Evolutionary conservation across 352 stramenopile species (phyloP).

Genomic region (Globisporangium megalacanthum): DNA sequence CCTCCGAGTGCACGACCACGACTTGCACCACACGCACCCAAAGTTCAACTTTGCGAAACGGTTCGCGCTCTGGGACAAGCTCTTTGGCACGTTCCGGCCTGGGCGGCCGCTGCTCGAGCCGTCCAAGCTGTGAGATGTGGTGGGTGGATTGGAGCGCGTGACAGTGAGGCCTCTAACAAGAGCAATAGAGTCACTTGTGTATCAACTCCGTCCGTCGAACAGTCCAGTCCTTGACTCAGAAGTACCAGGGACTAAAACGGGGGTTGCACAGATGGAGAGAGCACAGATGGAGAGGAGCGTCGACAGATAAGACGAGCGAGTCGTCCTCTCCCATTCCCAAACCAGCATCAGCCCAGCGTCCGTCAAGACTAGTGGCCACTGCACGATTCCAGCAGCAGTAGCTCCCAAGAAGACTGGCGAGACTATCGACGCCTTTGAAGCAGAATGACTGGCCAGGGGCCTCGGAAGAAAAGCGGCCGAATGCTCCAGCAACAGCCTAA

Average conservation of each 20-base stretch:
- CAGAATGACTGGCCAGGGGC: slow-evolving; percentile 20
- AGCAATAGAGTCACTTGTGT: not conserved
- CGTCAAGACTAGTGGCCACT: too few species aligned
- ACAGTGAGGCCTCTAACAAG: not conserved
- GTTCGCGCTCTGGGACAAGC: slow-evolving; percentile 83
- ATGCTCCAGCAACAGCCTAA: slow-evolving; percentile 23
- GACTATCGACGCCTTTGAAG: not conserved
- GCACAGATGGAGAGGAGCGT: not conserved
- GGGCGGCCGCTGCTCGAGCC: slow-evolving; percentile 13
- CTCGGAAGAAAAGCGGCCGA: slow-evolving; percentile 42
- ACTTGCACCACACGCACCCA: slow-evolving; percentile 80
- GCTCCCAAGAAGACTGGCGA: slow-evolving; percentile 5
- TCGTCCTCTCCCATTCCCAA: not conserved
- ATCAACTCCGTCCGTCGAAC: not conserved
- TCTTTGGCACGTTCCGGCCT: slow-evolving; percentile 73
- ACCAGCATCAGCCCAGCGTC: not conserved
- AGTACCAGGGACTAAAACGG: not conserved
- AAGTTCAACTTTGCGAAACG: slow-evolving; percentile 87
- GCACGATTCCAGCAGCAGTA: not conserved
- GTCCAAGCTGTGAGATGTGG: not conserved
- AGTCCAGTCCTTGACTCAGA: not conserved
- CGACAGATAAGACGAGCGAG: slow-evolving; percentile 2
- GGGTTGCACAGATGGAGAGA: too few species aligned
- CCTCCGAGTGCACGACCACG: slow-evolving; percentile 76
- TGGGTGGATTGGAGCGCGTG: not conserved